Evolutionary conservation across 2,329 filamentous ascomycete species (phyloP), one percentile per base, ranked within the genome.

Genomic region (Parascedosporium putredinis): DNA sequence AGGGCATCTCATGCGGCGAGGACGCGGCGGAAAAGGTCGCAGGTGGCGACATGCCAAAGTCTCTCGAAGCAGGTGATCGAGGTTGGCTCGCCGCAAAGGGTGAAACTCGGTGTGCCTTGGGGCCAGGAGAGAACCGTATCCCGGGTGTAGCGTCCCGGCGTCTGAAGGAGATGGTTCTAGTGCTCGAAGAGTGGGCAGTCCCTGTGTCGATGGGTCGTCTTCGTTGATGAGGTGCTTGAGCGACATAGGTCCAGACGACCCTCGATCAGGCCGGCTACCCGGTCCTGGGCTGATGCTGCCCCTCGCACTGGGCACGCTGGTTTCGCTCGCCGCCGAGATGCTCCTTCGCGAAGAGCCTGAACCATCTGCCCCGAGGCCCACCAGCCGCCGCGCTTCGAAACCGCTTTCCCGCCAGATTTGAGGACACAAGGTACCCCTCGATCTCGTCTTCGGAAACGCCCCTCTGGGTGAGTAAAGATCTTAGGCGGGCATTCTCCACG

Each of bases 401-500:
- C 5, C 14, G 12, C 42, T 20, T 14, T 29, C 42, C 42, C 42
- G n/a, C 23, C 58, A 29, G 57, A 56, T 58, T 61, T 61, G 36
- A 65, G 67, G 59, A 59, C 43, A 61, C 59, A 53, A 71, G 55
- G 46, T 69, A 72, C 50, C 59, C 63, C 22, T 71, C 66, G 18
- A 73, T 57, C 50, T 70, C 67, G 3, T 58, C 61, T n/a, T 56
- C 56, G 38, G 55, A 51, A 24, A 73, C 65, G 12, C 70, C 70
- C 45, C 62, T 61, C 29, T 63, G 61, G 5, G 60, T 58, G 18
- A 76, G 62, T 51, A 76, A 61, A 34, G 62, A 61, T 12, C 70
- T 64, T 23, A 79, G 60, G 25, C 66, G 59, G 45, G 62, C 62
- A 53, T 79, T 79, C 55, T 75, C 72, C 25, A 66, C 57, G 14